These are phyloP conservation scores for Pichia sporocuriosa DNA, from an alignment of 805 yeast species.

Conservation along the genomic window DNA sequence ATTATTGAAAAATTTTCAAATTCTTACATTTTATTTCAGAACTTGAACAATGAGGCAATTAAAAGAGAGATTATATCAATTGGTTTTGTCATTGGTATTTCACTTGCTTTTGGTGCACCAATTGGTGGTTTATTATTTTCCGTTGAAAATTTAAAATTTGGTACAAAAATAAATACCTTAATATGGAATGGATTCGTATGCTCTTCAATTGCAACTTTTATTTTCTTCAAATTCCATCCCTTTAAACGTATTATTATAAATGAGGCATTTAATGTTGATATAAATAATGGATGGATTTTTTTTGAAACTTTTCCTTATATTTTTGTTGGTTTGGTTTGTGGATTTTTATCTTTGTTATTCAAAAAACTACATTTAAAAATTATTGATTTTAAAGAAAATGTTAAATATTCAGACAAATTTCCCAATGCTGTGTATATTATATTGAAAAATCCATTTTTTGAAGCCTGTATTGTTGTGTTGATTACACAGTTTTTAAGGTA, in stretches of 20 bases:
- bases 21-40: slow-evolving; percentile 9
- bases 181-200: slow-evolving; percentile 84
- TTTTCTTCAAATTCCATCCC: slow-evolving; percentile 46
- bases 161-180: slow-evolving; percentile 52
- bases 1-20: slow-evolving; percentile 29
- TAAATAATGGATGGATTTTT: slow-evolving; percentile 65
- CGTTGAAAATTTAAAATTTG: slow-evolving; percentile 60
- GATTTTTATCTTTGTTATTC: slow-evolving; percentile 52
- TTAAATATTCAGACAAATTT: neutral
- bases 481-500: slow-evolving; percentile 51
- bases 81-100: slow-evolving; percentile 76
- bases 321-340: slow-evolving; percentile 65
- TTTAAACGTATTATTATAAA: slow-evolving; percentile 36
- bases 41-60: slow-evolving; percentile 44
- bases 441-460: slow-evolving; percentile 1
- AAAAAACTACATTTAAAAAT: slow-evolving; percentile 41
- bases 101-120: slow-evolving; percentile 82
- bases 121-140: slow-evolving; percentile 83
- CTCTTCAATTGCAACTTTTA: slow-evolving; percentile 64
- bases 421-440: neutral
- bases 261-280: slow-evolving; percentile 53
- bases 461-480: slow-evolving; percentile 24
- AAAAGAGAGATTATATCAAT: slow-evolving; percentile 64
- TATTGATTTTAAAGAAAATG: slow-evolving; percentile 29
- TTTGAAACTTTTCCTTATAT: slow-evolving; percentile 69